Percentiles rank a stretch among this genome's conserved stretches.
phyloP scores from a whole-genome alignment of 495 filamentous ascomycete species.

The Venustampulla echinocandica region DNA sequence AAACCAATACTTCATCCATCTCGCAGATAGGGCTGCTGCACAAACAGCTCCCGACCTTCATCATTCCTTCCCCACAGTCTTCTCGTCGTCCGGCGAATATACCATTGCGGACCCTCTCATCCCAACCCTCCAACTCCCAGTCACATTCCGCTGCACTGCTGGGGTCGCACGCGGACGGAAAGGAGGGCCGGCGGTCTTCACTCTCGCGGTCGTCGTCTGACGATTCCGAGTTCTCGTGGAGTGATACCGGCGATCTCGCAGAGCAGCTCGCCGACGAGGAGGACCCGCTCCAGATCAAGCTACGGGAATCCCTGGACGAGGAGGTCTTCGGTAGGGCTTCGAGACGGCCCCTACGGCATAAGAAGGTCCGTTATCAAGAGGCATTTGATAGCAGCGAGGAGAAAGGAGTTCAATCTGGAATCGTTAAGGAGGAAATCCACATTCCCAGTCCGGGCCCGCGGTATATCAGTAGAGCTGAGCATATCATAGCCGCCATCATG shows the following conservation, averaged over 20 bases:
- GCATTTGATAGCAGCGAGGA: conserved; percentile 18
- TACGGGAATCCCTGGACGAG: conserved; percentile 55
- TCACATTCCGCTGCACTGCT: conserved; percentile 23
- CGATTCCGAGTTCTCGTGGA: conserved; percentile 72
- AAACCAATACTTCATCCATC: not conserved
- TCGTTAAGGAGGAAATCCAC: conserved; percentile 72
- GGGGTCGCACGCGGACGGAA: conserved; percentile 22
- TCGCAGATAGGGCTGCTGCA: conserved; percentile 51
- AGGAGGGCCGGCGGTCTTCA: conserved; percentile 28
- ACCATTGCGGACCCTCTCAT: conserved; percentile 49
- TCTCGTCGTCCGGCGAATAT: conserved; percentile 52
- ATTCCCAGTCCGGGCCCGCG: conserved; percentile 64
- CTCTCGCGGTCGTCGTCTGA: conserved; percentile 33
- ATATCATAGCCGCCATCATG: conserved; percentile 74
- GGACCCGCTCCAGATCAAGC: conserved; percentile 61
- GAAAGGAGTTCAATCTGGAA: conserved; percentile 29
- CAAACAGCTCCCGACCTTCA: conserved; percentile 46
- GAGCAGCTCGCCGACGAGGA: conserved; percentile 79
- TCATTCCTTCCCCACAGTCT: conserved; percentile 44
- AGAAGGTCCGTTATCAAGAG: conserved; percentile 40
- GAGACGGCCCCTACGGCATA: conserved; percentile 32
- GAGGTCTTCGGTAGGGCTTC: conserved; percentile 40
- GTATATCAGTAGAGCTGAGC: conserved; percentile 53
- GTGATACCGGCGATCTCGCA: conserved; percentile 86
- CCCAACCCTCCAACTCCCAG: conserved; percentile 23